Conservation (phyloP, 2,329 filamentous ascomycete species). For the Magnaporthiopsis incrustans region DNA sequence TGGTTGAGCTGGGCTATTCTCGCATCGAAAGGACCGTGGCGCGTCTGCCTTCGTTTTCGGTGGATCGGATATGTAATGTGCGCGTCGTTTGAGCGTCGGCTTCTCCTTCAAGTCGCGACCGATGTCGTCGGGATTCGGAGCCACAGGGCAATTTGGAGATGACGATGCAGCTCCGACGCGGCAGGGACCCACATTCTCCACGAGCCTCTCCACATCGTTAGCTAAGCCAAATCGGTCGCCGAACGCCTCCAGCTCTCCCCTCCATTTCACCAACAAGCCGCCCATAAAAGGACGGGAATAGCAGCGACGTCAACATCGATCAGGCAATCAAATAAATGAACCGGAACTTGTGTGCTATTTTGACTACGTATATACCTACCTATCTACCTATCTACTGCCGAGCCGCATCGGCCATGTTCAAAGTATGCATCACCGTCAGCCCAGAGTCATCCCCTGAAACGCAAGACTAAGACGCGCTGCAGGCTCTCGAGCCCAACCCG, state of each 20-base stretch:
- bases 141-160: background rate
- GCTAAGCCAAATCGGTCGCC: background rate
- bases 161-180: background rate
- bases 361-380: too few species aligned
- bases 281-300: too few species aligned
- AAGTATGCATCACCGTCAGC: background rate
- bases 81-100: background rate
- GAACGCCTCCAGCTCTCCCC: too few species aligned
- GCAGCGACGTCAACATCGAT: too few species aligned
- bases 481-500: conserved; percentile 38
- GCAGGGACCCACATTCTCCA: background rate
- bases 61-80: too few species aligned
- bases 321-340: too few species aligned
- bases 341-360: too few species aligned
- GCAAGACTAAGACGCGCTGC: background rate
- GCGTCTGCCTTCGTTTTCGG: too few species aligned
- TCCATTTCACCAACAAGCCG: background rate
- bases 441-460: background rate
- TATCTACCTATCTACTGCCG: too few species aligned
- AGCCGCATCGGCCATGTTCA: background rate
- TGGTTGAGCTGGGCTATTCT: too few species aligned
- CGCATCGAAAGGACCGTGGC: too few species aligned
- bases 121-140: background rate
- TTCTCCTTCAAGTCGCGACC: background rate
- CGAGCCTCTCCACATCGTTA: background rate